Evolutionary conservation across 2,329 filamentous ascomycete species (phyloP).

Genomic region (Fusarium austroafricanum): DNA sequence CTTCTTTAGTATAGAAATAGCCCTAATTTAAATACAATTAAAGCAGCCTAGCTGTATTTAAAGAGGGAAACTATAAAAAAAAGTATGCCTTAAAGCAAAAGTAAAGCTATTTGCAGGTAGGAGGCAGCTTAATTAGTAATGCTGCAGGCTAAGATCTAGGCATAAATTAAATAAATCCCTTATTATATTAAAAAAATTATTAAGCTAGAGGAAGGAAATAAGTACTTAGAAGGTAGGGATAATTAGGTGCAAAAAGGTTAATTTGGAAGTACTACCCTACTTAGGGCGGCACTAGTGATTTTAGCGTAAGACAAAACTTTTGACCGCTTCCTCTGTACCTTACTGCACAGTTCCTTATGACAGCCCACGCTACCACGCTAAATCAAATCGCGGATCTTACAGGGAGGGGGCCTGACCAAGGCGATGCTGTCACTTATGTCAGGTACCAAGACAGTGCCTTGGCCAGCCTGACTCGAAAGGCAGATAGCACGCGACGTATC

Average conservation of each 20-base stretch:
- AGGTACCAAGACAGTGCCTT: conserved; percentile 23
- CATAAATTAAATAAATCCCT: too few species aligned
- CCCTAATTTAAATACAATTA: too few species aligned
- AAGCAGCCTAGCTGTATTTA: too few species aligned
- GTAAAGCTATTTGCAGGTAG: too few species aligned
- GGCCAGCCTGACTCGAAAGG: conserved; percentile 9
- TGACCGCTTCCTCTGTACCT: background rate
- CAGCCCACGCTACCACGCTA: background rate
- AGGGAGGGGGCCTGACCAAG: conserved; percentile 24
- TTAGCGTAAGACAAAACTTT: background rate
- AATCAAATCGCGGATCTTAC: conserved; percentile 18
- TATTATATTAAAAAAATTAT: too few species aligned
- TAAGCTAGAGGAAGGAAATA: too few species aligned
- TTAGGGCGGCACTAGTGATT: background rate
- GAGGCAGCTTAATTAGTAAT: too few species aligned
- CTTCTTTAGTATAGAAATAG: too few species aligned
- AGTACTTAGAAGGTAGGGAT: too few species aligned
- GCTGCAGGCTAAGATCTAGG: too few species aligned
- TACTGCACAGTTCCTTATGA: background rate
- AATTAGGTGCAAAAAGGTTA: background rate
- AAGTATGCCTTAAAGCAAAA: too few species aligned
- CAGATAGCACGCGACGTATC: conserved; percentile 10
- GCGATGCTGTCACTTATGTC: conserved; percentile 1
- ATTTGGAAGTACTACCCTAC: background rate
- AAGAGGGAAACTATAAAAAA: too few species aligned